phyloP scores from a whole-genome alignment of 257 asterid species.

The Solanum ossicruentum region DNA sequence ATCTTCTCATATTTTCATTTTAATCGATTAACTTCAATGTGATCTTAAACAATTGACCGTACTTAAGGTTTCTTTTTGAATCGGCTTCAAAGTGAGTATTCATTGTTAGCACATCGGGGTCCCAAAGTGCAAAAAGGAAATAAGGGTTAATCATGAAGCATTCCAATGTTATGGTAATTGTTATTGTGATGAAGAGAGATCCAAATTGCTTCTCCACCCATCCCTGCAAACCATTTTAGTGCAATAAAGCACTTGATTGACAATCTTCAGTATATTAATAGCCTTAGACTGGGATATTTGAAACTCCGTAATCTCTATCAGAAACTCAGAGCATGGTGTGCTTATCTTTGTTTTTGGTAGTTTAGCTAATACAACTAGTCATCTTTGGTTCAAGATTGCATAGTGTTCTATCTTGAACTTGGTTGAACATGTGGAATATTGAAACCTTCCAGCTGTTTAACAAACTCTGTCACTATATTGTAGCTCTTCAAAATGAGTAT shows the following conservation, averaged over 20 bases:
- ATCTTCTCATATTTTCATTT: slow-evolving; percentile 12
- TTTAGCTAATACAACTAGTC: not conserved
- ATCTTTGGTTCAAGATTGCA: not conserved
- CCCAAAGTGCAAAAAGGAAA: not conserved
- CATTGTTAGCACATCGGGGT: slow-evolving; percentile 3
- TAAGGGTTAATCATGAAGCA: not conserved
- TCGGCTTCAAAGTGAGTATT: not conserved
- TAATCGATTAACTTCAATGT: not conserved
- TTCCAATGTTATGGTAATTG: not conserved
- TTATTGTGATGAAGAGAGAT: not conserved
- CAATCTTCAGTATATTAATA: not conserved
- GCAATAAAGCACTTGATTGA: not conserved
- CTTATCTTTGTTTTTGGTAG: not conserved
- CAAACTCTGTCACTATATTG: not conserved
- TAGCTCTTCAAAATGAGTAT: not conserved
- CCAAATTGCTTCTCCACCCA: not conserved
- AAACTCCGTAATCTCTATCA: not conserved
- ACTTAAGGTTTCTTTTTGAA: not conserved
- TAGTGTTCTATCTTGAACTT: not conserved
- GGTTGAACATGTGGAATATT: not conserved
- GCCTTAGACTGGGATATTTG: not conserved
- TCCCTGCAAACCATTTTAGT: not conserved
- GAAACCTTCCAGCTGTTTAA: not conserved
- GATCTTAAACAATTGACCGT: not conserved
- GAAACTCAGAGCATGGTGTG: not conserved